Percentiles rank a stretch among this genome's conserved stretches.
Evolutionary conservation across 768 basidiomycete species (phyloP).

Genomic region (Suillus clintonianus): DNA sequence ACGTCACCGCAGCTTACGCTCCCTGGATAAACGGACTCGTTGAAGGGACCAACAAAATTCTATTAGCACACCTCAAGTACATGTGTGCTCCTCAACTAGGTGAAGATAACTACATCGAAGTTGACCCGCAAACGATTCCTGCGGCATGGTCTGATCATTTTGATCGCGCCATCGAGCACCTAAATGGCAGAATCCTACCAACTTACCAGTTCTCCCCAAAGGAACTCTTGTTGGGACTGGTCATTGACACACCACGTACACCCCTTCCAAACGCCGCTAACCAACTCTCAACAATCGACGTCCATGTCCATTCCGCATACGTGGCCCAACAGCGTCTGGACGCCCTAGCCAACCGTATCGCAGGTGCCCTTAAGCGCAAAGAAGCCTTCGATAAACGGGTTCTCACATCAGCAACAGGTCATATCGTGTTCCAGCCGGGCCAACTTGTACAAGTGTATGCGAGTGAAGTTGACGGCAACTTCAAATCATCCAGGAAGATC

Average conservation of each 20-base stretch:
- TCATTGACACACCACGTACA: conserved; percentile 5
- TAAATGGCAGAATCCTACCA: neutral
- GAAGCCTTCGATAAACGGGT: conserved; percentile 30
- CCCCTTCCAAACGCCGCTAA: neutral
- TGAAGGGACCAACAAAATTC: conserved; percentile 33
- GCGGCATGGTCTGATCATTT: conserved; percentile 35
- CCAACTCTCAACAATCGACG: neutral
- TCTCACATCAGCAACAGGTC: conserved; percentile 2
- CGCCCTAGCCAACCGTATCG: conserved; percentile 9
- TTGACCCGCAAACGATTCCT: conserved; percentile 22
- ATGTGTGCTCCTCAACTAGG: conserved; percentile 36
- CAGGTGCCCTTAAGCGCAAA: conserved; percentile 24
- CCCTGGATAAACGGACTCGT: conserved; percentile 44
- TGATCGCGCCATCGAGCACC: conserved; percentile 7
- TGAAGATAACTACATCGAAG: conserved; percentile 21
- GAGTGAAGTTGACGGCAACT: conserved; percentile 25
- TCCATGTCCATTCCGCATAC: conserved; percentile 28
- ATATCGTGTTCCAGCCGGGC: conserved; percentile 24
- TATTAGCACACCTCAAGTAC: conserved; percentile 27
- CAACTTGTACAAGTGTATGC: conserved; percentile 35
- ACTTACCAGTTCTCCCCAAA: conserved; percentile 10
- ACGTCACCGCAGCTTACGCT: conserved; percentile 33
- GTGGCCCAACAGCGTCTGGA: conserved; percentile 32
- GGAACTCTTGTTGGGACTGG: conserved; percentile 8
- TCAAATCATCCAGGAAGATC: conserved; percentile 29